Base-by-base conservation (phyloP, 2,329 filamentous ascomycete genomes). In the Nigrograna mackinnonii region DNA sequence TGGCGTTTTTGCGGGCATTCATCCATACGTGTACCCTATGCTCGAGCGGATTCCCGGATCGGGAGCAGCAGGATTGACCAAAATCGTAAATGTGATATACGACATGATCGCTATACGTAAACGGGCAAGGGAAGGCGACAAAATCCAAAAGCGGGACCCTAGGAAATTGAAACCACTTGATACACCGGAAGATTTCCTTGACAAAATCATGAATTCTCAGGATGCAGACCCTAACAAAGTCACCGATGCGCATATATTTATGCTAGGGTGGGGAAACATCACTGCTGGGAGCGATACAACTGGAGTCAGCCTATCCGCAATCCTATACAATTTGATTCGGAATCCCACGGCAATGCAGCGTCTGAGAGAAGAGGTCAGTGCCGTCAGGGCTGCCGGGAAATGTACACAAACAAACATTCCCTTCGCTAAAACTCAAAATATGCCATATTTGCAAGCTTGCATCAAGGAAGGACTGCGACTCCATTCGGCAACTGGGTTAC, bases 261-360 rank as follows among this genome's bases (percentile, higher is more conserved):
- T 59, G 20, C 68, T 70, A 66, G 58, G 59, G 2, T 63, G 61
- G 3, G 38, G 35, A 20, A 33, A 38, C 17, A 65, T 71, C 35
- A 63, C 66, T 30, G 71, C 69, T 3, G 69, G 68, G 7, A 63
- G 58, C 16, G 70, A 74, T 39, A 73, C 70, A 0, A 73, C 69
- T 5, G 65, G 67, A 21, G 65, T 67, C 17, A 62, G 66, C 4
- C 54, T 59, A 2, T 57, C 44, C n/a, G 47, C 44, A 13, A 39
- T 50, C 13, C 35, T 50, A 4, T 50, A 48, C 34, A 41, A 45
- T 22, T 22, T 50, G 2, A 22, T 38, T 12, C 46, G 43, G 26
- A 36, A 42, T 12, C 45, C 47, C 3, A 22, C 39, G 21, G 36
- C 17, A 13, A 48, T 43, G 36, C 16, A 36, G 22, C 42, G 30